Base-by-base conservation (phyloP, 148 eudicot genomes). In the Vaccinium darrowii region DNA sequence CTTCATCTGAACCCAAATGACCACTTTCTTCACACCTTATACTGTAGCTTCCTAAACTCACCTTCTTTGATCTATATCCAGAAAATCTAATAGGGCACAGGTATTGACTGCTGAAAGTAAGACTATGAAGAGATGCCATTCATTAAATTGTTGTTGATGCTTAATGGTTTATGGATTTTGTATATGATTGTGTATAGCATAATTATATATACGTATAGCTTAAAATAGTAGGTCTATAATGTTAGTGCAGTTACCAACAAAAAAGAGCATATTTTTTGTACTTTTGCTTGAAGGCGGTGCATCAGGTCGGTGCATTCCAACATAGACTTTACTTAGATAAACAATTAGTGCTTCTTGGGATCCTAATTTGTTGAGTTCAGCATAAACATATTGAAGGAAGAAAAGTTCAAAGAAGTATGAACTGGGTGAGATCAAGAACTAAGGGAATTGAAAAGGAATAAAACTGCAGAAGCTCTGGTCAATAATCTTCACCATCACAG, bases 121-220 rank as follows among this genome's bases (percentile, higher is more conserved):
- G 77, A 36, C 60, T 18, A 49, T 69, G 47, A 51, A 69, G 30
- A 82, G 30, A 67, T 51, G 84, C 60, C 84, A 82, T 82, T 67
- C 23, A 62, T 62, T 15, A 23, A 43, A 81, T 5, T 62, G 8
- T 4, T n/a, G 54, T 7, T 81, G 57, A 63, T 62, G 73, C 74
- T 43, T 47, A 47, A 43, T n/a, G 53, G 72, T 67, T 62, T 16
- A 21, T 36, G 67, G 30, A 8, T 39, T 21, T 33, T 13, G 16
- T 14, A 79, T 25, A 49, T 16, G 50, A 56, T 23, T 15, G 47
- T 10, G 8, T 49, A 77, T 7, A 49, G 47, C 43, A 16, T 3
- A 58, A 18, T 12, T 30, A 15, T 33, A 21, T 4, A 60, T 8
- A 57, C 6, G 5, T n/a, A 21, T 25, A 8, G 18, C n/a, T 63